Evolutionary conservation across 2,329 filamentous ascomycete genomes (phyloP).

Genomic region (Escovopsis weberi): DNA sequence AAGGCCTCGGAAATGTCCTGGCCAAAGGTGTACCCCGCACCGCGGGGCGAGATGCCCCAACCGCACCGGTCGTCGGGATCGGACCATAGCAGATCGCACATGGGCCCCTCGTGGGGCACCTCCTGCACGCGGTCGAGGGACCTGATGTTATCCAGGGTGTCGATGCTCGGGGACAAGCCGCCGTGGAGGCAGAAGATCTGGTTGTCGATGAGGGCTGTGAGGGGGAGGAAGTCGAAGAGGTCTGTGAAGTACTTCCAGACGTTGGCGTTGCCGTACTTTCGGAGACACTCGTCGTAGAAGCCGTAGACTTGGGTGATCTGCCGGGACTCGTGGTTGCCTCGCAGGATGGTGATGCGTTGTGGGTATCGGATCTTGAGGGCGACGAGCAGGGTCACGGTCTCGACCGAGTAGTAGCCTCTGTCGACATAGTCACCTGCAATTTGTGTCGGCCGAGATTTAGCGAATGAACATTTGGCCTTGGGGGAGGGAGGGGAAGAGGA

Average conservation of each 20-base stretch:
- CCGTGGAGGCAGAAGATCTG: slow-evolving; percentile 99
- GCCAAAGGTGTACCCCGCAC: slow-evolving; percentile 88
- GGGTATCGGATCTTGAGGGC: slow-evolving; percentile 97
- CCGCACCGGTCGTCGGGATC: slow-evolving; percentile 94
- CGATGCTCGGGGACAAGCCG: slow-evolving; percentile 88
- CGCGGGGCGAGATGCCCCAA: slow-evolving; percentile 90
- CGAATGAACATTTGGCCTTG: too few species aligned
- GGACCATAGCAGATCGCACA: slow-evolving; percentile 96
- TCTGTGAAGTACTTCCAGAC: slow-evolving; percentile 99
- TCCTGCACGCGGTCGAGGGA: slow-evolving; percentile 94
- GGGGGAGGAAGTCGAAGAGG: slow-evolving; percentile 93
- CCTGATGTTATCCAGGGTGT: slow-evolving; percentile 89
- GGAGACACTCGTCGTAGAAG: slow-evolving; percentile 97
- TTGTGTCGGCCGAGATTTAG: slow-evolving; percentile 1
- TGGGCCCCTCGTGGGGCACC: slow-evolving; percentile 93
- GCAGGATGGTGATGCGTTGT: slow-evolving; percentile 92
- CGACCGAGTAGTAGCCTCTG: slow-evolving; percentile 95
- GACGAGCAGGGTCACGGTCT: slow-evolving; percentile 92
- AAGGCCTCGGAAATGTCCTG: slow-evolving; percentile 98
- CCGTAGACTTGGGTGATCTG: slow-evolving; percentile 99
- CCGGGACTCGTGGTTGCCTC: slow-evolving; percentile 96
- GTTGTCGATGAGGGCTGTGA: slow-evolving; percentile 95
- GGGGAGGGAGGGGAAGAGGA: too few species aligned
- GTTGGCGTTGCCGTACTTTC: slow-evolving; percentile 97
- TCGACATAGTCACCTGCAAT: slow-evolving; percentile 85